Conservation (phyloP, 768 basidiomycete species). For the Lentinula aciculospora region DNA sequence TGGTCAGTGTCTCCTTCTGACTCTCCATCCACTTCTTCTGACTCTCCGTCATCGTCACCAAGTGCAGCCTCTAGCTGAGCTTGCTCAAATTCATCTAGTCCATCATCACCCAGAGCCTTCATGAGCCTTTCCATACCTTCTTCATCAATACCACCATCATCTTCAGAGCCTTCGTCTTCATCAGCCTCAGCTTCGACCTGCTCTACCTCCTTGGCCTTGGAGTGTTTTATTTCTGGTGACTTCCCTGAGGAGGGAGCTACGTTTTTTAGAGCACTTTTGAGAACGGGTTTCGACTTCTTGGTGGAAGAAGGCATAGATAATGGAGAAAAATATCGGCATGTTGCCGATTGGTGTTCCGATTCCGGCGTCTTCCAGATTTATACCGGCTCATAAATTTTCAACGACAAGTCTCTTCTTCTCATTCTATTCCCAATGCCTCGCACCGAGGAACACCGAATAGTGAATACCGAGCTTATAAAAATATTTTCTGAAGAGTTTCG, state of each 20-base stretch:
- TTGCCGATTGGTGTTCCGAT: background rate
- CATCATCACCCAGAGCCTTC: conserved; percentile 57
- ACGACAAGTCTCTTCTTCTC: no score
- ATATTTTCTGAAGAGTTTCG: background rate
- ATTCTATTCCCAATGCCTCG: background rate
- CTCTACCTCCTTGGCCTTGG: background rate
- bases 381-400: no score
- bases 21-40: conserved; percentile 21
- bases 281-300: background rate
- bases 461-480: background rate
- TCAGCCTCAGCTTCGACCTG: background rate
- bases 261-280: background rate
- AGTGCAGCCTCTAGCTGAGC: conserved; percentile 43
- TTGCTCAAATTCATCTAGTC: conserved; percentile 58
- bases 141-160: conserved; percentile 47
- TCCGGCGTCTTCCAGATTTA: background rate
- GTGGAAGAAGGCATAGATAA: background rate
- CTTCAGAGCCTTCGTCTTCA: conserved; percentile 15
- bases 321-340: background rate
- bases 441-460: background rate
- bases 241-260: background rate
- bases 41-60: conserved; percentile 25
- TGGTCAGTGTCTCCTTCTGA: conserved; percentile 20
- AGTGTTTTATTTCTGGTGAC: background rate
- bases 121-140: conserved; percentile 54